These are phyloP conservation scores for Nemania sp. DNA, from an alignment of 2,329 filamentous ascomycete species.

Conservation along the genomic window DNA sequence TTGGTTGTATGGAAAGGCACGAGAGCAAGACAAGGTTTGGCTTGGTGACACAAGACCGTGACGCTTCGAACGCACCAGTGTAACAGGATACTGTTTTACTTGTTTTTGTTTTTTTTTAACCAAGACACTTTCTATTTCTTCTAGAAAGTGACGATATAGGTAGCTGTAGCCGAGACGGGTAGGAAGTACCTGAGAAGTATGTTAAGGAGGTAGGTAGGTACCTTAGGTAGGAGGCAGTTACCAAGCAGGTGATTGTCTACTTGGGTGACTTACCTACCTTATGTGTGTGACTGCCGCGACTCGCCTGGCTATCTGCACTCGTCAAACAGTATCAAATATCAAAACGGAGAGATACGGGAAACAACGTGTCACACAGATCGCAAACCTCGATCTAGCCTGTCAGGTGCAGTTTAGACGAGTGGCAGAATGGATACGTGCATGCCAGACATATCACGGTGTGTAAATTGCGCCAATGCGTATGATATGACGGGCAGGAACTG, in stretches of 20 bases:
- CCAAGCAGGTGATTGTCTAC: too few species aligned
- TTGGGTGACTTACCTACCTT: too few species aligned
- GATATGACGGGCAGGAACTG: conserved; percentile 18
- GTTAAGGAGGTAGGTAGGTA: not conserved
- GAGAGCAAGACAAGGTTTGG: conserved; percentile 23
- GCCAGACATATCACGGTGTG: conserved; percentile 5
- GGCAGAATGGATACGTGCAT: conserved; percentile 27
- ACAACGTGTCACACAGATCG: conserved; percentile 19
- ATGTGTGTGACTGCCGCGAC: too few species aligned
- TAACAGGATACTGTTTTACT: not conserved
- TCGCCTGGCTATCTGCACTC: too few species aligned
- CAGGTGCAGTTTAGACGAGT: conserved; percentile 5
- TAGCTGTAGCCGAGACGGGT: not conserved
- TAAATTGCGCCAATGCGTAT: not conserved
- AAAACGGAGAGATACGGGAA: conserved; percentile 11
- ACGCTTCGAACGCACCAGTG: conserved; percentile 20
- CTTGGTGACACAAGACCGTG: conserved; percentile 16
- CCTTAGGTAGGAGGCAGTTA: too few species aligned
- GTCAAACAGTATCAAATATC: not conserved
- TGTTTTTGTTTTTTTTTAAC: conserved; percentile 5
- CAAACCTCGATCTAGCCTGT: conserved; percentile 25
- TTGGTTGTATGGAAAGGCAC: conserved; percentile 15
- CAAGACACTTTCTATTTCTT: not conserved
- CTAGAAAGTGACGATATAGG: too few species aligned
- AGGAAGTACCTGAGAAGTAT: not conserved